Evolutionary conservation across 441 rosid species (phyloP).

Genomic region (Populus tomentosa): DNA sequence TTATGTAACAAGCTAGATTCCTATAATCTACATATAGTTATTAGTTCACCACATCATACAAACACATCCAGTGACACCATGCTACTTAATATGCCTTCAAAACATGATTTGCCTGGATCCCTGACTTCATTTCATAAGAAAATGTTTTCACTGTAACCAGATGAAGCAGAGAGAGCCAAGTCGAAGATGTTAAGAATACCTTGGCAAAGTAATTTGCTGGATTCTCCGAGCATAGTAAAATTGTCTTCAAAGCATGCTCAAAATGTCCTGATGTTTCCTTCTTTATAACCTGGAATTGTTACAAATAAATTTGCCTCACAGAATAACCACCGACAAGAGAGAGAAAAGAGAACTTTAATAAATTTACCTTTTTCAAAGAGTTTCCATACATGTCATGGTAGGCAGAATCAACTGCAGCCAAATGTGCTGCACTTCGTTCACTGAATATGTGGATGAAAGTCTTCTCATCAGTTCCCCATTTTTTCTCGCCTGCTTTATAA

Average conservation of each 20-base stretch:
- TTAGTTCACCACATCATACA: not conserved
- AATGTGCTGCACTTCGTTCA: slow-evolving; percentile 54
- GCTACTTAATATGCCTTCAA: not conserved
- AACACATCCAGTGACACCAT: not conserved
- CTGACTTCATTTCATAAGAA: not conserved
- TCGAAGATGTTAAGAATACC: slow-evolving; percentile 27
- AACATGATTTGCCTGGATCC: not conserved
- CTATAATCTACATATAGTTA: not conserved
- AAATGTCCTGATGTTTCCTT: slow-evolving; percentile 58
- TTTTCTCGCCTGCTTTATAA: slow-evolving; percentile 64
- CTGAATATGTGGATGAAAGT: slow-evolving; percentile 50
- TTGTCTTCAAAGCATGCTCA: slow-evolving; percentile 42
- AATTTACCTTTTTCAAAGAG: slow-evolving; percentile 48
- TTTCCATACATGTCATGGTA: slow-evolving; percentile 42
- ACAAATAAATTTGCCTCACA: not conserved
- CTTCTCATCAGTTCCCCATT: slow-evolving; percentile 60
- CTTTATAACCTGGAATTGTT: slow-evolving; percentile 44
- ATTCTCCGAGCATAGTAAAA: slow-evolving; percentile 47
- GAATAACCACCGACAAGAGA: not conserved
- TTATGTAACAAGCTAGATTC: not conserved
- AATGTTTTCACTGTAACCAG: not conserved
- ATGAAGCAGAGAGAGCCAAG: not conserved
- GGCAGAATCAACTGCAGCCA: slow-evolving; percentile 39
- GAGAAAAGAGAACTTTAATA: not conserved
- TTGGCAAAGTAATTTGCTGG: slow-evolving; percentile 54